phyloP scores from a whole-genome alignment of 2,329 filamentous ascomycete genomes.

The Harringtonia aguacate region DNA sequence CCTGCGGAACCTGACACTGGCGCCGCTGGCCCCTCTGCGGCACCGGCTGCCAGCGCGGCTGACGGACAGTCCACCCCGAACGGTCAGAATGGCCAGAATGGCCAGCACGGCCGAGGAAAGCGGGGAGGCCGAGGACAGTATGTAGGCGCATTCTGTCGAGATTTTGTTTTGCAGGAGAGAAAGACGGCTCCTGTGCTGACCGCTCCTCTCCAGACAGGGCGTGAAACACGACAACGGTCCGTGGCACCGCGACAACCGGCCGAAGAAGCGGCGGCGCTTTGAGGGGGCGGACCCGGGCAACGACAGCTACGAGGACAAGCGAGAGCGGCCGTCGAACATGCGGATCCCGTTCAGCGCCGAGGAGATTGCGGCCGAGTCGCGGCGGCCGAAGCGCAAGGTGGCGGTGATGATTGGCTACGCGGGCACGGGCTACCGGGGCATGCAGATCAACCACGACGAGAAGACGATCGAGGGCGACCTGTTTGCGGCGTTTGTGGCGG shows the following conservation, averaged over 20 bases:
- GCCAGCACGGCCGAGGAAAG: neutral
- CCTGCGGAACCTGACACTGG: no score
- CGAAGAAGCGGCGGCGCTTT: conserved; percentile 2
- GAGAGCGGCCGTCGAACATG: conserved; percentile 44
- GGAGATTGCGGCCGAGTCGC: conserved; percentile 78
- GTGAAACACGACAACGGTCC: neutral
- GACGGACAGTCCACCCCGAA: no score
- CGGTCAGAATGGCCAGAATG: no score
- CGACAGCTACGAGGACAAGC: conserved; percentile 19
- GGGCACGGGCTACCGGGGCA: conserved; percentile 91
- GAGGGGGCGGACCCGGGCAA: conserved; percentile 8
- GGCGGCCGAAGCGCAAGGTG: conserved; percentile 84
- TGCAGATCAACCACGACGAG: conserved; percentile 77
- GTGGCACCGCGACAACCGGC: conserved; percentile 1
- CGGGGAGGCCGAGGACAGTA: neutral
- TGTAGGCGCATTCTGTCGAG: neutral
- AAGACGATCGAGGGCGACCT: conserved; percentile 95
- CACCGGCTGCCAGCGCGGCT: no score
- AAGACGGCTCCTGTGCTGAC: neutral
- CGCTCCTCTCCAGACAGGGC: neutral
- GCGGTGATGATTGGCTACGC: conserved; percentile 93
- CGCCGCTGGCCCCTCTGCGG: no score
- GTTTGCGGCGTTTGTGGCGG: conserved; percentile 82
- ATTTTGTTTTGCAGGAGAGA: no score
- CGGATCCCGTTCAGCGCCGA: conserved; percentile 53